Evolutionary conservation across 176 grass and related monocot genomes (phyloP), one percentile per base, ranked within the genome.

Genomic region (Hyparrhenia diplandra): DNA sequence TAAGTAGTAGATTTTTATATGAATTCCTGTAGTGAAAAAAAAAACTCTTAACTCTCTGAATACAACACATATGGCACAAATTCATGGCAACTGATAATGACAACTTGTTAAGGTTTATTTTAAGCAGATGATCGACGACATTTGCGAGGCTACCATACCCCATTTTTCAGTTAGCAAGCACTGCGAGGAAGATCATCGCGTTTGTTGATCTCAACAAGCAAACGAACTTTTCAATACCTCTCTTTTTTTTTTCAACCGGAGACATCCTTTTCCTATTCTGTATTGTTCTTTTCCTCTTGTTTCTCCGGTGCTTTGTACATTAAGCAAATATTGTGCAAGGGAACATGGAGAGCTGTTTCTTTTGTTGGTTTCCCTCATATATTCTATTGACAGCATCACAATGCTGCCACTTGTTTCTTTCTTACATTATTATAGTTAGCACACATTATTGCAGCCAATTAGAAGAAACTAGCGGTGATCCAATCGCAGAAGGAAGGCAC

Each of bases 401-500:
- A 34, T 30, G 18, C 30, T 24, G 30, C 70, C 30, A 25, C 45
- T 34, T 47, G 12, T 61, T 68, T 75, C n/a, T 18, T 76, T 32
- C 2, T n/a, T 63, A 29, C 72, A 63, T 10, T 62, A 40, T 40
- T 49, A 4, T 49, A 4, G 5, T 14, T 16, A 59, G 65, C 36
- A 54, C 80, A 83, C 39, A 79, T 80, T 71, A 80, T 87, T 90
- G 69, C 62, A 76, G 67, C 52, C 52, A 18, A 57, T n/a, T n/a
- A n/a, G 81, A 84, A 74, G 79, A 67, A 82, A 61, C 61, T 57
- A 46, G 41, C 21, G 57, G 47, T 67, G 74, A 83, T 67, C 45
- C 67, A 68, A 67, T 42, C 77, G 64, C 64, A 85, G 65, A 85
- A 77, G 87, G 31, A 85, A 90, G 28, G 28, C 75, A 79, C n/a